phyloP scores from a whole-genome alignment of 495 filamentous ascomycete genomes.

The Talaromyces borbonicus region DNA sequence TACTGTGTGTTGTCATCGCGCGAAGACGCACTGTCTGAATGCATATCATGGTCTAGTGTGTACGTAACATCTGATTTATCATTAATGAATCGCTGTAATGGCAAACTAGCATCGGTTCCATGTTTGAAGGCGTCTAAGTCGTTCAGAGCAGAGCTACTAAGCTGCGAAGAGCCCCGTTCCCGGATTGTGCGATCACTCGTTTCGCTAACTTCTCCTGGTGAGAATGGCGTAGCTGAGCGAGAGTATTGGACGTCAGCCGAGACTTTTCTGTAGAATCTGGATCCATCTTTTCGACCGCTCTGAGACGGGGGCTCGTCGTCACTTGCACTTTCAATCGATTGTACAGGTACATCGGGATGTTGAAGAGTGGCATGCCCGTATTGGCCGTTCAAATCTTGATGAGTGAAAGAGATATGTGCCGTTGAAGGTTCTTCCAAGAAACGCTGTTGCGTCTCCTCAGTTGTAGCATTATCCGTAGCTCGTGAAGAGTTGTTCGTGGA shows the following conservation, averaged over 20 bases:
- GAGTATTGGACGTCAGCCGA: background rate
- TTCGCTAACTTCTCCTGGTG: constrained; percentile 4
- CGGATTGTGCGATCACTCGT: constrained; percentile 23
- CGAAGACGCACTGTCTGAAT: background rate
- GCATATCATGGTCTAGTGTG: background rate
- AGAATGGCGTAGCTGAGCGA: background rate
- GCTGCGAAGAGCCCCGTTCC: constrained; percentile 2
- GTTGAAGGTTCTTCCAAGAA: background rate
- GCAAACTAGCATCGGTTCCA: constrained; percentile 29
- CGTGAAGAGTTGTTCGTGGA: background rate
- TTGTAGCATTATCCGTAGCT: background rate
- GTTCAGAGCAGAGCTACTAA: background rate
- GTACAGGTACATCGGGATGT: constrained; percentile 2
- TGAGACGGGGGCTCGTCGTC: background rate
- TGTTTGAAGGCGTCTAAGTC: constrained; percentile 15
- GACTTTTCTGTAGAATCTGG: background rate
- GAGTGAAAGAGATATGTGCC: too few species aligned
- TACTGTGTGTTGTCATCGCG: constrained; percentile 1
- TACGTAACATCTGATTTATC: constrained; percentile 17
- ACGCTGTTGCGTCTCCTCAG: background rate
- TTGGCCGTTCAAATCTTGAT: too few species aligned
- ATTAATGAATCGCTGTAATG: constrained; percentile 37
- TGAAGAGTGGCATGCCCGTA: background rate
- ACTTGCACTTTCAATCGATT: background rate
- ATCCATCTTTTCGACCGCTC: background rate